These are phyloP conservation scores for Microstegium vimineum DNA, from an alignment of 176 grass and related monocot species.

Conservation along the genomic window DNA sequence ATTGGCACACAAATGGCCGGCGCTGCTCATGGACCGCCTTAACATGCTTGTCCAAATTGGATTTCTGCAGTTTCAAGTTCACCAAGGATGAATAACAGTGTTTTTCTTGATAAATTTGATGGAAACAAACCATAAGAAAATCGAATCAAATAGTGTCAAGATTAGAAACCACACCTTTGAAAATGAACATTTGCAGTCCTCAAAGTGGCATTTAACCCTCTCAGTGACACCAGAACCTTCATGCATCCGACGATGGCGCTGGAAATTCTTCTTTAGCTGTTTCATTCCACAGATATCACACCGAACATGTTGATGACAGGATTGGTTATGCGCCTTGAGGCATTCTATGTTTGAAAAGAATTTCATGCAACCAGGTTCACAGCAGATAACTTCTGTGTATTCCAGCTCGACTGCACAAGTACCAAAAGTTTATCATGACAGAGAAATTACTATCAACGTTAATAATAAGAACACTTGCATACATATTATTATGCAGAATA, in stretches of 20 bases:
- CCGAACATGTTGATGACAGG: constrained; percentile 50
- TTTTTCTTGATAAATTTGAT: background rate
- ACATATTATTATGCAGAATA: background rate
- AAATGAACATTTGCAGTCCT: constrained; percentile 66
- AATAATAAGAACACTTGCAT: background rate
- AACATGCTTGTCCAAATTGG: constrained; percentile 64
- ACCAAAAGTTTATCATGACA: background rate
- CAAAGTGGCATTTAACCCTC: constrained; percentile 51
- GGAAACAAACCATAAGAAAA: constrained; percentile 1
- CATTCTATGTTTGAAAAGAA: constrained; percentile 51
- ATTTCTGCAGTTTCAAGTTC: constrained; percentile 49
- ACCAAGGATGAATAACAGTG: constrained; percentile 15
- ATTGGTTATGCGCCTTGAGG: constrained; percentile 56
- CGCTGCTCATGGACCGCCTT: constrained; percentile 54
- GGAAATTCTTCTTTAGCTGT: constrained; percentile 80
- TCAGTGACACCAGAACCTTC: constrained; percentile 32
- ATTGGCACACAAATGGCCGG: constrained; percentile 41
- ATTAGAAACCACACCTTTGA: constrained; percentile 49
- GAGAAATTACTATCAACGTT: background rate
- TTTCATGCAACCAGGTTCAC: constrained; percentile 62
- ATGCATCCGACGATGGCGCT: constrained; percentile 65
- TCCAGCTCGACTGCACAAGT: constrained; percentile 57
- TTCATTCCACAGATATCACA: constrained; percentile 61
- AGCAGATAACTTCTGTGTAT: constrained; percentile 62
- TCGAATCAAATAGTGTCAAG: background rate